Conservation (phyloP, 306 rosid genomes). For the Spatholobus suberectus region DNA sequence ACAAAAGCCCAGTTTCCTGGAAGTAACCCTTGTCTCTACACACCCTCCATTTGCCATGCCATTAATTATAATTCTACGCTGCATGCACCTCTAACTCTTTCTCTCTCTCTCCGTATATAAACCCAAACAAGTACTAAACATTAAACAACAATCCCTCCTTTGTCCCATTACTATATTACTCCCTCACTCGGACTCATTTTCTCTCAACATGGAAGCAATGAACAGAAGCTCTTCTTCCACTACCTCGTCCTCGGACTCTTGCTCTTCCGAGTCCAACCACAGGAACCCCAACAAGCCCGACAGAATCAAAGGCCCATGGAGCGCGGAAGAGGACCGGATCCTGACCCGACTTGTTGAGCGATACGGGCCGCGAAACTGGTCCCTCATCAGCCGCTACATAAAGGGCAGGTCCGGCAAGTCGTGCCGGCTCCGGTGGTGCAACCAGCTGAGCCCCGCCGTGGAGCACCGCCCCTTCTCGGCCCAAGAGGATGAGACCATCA, state of each 20-base stretch:
- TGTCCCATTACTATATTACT: not conserved
- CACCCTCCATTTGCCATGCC: not conserved
- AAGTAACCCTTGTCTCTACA: slow-evolving; percentile 42
- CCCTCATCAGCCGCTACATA: slow-evolving; percentile 82
- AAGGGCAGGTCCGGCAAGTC: slow-evolving; percentile 95
- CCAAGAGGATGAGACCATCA: slow-evolving; percentile 78
- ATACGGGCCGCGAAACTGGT: slow-evolving; percentile 90
- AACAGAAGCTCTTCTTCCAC: slow-evolving; percentile 61
- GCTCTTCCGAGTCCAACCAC: slow-evolving; percentile 59
- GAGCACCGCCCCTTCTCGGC: slow-evolving; percentile 84
- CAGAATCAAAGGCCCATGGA: slow-evolving; percentile 95
- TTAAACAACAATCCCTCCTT: not conserved
- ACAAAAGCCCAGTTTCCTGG: slow-evolving; percentile 70
- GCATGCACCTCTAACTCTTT: slow-evolving; percentile 46
- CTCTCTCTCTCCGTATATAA: slow-evolving; percentile 41
- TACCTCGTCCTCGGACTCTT: slow-evolving; percentile 66
- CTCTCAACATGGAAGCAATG: slow-evolving; percentile 46
- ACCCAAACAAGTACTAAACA: slow-evolving; percentile 19
- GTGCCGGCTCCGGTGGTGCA: slow-evolving; percentile 94
- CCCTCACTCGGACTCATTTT: no score
- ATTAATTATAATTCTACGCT: slow-evolving; percentile 10
- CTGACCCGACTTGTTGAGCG: slow-evolving; percentile 79
- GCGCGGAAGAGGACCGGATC: slow-evolving; percentile 89
- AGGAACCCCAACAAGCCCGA: slow-evolving; percentile 40
- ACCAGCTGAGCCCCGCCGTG: slow-evolving; percentile 89